Evolutionary conservation across 257 asterid species (phyloP).

Genomic region (Solanum peruvianum): DNA sequence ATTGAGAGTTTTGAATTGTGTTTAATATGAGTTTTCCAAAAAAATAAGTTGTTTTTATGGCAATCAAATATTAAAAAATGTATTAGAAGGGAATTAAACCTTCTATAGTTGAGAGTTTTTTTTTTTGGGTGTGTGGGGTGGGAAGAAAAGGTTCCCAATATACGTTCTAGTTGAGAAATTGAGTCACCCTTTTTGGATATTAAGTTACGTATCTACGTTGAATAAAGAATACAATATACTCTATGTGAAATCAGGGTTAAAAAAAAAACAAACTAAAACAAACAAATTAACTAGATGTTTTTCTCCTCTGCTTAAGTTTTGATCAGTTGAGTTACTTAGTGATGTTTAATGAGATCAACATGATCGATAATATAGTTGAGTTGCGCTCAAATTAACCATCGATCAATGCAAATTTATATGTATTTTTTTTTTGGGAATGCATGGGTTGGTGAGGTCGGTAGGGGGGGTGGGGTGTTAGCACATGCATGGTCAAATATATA

Average conservation of each 20-base stretch:
- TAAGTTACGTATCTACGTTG: too few relatives aligned
- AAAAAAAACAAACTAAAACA: background rate
- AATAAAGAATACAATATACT: too few relatives aligned
- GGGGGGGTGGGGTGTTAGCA: background rate
- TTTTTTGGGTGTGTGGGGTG: too few relatives aligned
- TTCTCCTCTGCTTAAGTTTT: background rate
- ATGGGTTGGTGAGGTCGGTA: background rate
- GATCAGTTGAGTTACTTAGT: background rate
- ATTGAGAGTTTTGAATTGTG: background rate
- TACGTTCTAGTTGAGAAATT: too few relatives aligned
- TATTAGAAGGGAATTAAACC: too few relatives aligned
- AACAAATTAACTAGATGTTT: background rate
- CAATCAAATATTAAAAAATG: background rate
- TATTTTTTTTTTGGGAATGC: background rate
- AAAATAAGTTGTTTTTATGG: too few relatives aligned
- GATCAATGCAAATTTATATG: background rate
- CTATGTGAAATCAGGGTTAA: background rate
- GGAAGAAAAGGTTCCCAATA: too few relatives aligned
- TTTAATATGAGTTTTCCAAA: background rate
- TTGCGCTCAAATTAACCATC: rapidly evolving
- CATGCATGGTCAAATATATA: background rate
- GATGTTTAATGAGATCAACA: background rate
- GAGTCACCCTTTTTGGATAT: too few relatives aligned
- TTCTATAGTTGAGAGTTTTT: too few relatives aligned
- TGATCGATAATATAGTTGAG: background rate